Evolutionary conservation across 2,329 filamentous ascomycete genomes (phyloP).

Genomic region (Talaromyces sp.): DNA sequence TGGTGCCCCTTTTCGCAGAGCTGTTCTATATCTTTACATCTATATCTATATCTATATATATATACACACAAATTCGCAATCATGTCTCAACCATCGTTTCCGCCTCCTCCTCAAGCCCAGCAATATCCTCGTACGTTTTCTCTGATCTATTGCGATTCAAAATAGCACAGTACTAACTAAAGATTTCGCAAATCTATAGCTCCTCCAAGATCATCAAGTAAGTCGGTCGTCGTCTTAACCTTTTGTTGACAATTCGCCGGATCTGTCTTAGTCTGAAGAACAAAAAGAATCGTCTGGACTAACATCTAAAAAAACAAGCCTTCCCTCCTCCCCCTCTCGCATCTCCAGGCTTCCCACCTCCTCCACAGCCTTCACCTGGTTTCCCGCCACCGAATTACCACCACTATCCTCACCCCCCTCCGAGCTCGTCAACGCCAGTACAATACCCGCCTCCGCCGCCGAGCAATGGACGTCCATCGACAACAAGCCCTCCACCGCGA

Average conservation of each 20-base stretch:
- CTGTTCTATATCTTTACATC: neutral
- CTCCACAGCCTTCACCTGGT: slow-evolving; percentile 17
- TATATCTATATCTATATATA: neutral
- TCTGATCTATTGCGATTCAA: neutral
- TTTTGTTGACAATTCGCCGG: neutral
- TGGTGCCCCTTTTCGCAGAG: slow-evolving; percentile 3
- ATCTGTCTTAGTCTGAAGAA: neutral
- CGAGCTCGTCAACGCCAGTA: neutral
- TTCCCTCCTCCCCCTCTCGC: slow-evolving; percentile 22
- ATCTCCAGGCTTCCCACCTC: slow-evolving; percentile 14
- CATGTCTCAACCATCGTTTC: slow-evolving; percentile 11
- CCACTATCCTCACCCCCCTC: slow-evolving; percentile 6
- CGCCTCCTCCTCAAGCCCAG: slow-evolving; percentile 13
- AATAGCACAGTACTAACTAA: neutral
- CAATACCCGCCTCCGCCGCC: slow-evolving; percentile 2
- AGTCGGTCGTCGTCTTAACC: neutral
- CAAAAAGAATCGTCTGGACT: neutral
- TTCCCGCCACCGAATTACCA: slow-evolving; percentile 19
- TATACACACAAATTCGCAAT: neutral
- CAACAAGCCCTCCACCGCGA: slow-evolving; percentile 9
- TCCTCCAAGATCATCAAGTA: slow-evolving; percentile 12
- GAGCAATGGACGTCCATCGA: neutral
- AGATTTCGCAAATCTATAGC: neutral
- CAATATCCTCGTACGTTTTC: slow-evolving; percentile 15
- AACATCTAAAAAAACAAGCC: slow-evolving; percentile 10